These are phyloP conservation scores for Hemileia vastatrix DNA, from an alignment of 1,284 basidiomycete genomes.

Conservation along the genomic window DNA sequence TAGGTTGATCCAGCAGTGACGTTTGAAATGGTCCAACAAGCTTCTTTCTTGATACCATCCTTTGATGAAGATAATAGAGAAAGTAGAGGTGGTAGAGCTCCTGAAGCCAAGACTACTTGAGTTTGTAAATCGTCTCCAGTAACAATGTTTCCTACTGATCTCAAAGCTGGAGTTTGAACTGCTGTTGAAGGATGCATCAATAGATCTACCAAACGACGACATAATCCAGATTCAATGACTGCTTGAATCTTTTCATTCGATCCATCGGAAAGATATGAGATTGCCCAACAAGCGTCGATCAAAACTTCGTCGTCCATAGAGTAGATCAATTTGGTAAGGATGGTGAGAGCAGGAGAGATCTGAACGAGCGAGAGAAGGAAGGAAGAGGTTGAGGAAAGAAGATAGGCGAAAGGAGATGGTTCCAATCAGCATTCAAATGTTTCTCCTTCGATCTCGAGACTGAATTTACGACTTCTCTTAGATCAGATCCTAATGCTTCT, in stretches of 20 bases:
- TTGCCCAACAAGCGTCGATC: slow-evolving; percentile 99
- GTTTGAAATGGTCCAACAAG: slow-evolving; percentile 99
- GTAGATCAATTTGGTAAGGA: slow-evolving; percentile 95
- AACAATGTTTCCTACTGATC: slow-evolving; percentile 96
- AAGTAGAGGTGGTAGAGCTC: slow-evolving; percentile 82
- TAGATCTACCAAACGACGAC: slow-evolving; percentile 89
- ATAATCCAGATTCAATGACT: slow-evolving; percentile 96
- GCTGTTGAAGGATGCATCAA: slow-evolving; percentile 94
- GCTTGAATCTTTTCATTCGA: slow-evolving; percentile 99
- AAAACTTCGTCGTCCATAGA: slow-evolving; percentile 97
- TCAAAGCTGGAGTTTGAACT: slow-evolving; percentile 93
- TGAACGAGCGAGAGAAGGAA: slow-evolving; percentile 44
- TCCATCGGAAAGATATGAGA: slow-evolving; percentile 96
- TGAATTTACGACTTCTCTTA: no score
- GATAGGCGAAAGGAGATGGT: not conserved
- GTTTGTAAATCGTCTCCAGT: slow-evolving; percentile 97
- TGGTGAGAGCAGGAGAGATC: slow-evolving; percentile 92
- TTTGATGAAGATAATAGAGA: slow-evolving; percentile 85
- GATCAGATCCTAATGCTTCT: not conserved
- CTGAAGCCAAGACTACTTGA: slow-evolving; percentile 93
- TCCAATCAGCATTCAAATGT: no score
- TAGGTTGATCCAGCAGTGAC: slow-evolving; percentile 89
- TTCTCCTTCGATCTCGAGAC: no score
- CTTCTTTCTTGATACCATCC: slow-evolving; percentile 84
- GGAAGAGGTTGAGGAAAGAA: no score